Percentiles rank a stretch among this genome's conserved stretches.
Evolutionary conservation across 192 early-diverging fungal species (phyloP).

Genomic region (Allomyces javanicus): DNA sequence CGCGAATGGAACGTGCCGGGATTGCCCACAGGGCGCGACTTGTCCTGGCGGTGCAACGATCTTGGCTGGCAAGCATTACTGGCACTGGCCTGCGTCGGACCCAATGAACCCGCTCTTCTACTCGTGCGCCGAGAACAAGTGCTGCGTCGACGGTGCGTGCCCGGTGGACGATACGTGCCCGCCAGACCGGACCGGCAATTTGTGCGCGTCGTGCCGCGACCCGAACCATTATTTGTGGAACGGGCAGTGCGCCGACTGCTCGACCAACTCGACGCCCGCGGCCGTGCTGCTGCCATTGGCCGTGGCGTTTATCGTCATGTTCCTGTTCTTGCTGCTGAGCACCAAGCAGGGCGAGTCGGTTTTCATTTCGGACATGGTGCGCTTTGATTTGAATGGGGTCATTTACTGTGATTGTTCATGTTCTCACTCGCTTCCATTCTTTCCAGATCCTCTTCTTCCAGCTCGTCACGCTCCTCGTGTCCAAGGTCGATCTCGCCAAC

Average conservation of each 20-base stretch:
- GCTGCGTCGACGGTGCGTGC: background rate
- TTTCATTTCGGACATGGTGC: background rate
- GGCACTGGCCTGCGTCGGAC: background rate
- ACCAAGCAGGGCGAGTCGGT: background rate
- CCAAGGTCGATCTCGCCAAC: background rate
- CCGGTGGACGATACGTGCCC: background rate
- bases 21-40: background rate
- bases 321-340: background rate
- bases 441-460: background rate
- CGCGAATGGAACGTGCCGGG: background rate
- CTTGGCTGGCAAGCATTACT: background rate
- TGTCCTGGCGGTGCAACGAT: background rate
- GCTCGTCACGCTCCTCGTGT: background rate
- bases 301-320: background rate
- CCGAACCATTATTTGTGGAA: background rate
- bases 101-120: background rate
- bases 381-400: too few species aligned
- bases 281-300: background rate
- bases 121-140: background rate
- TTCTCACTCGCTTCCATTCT: too few species aligned
- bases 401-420: too few species aligned
- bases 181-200: background rate
- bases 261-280: background rate
- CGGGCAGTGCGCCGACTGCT: background rate
- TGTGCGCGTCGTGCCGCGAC: background rate